Conservation (phyloP, 2,329 filamentous ascomycete species). For the Colletotrichum sp. region DNA sequence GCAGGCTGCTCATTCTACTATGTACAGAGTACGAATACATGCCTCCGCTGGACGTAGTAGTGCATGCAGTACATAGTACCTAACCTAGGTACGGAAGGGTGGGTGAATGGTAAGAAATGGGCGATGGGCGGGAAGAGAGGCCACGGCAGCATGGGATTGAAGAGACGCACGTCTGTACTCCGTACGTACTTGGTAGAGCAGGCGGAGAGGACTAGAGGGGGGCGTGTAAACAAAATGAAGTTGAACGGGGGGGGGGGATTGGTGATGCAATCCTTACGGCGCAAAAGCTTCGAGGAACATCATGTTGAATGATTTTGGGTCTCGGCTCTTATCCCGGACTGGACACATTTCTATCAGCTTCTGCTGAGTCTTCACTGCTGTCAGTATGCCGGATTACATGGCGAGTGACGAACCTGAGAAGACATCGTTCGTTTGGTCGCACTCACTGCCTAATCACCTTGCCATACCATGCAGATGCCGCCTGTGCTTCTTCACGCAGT, state of each 20-base stretch:
- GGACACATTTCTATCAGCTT: too few species aligned
- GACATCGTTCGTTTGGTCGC: too few species aligned
- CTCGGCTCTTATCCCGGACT: neutral
- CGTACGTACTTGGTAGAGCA: too few species aligned
- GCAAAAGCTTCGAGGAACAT: neutral
- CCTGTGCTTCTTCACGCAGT: neutral
- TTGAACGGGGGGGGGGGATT: neutral
- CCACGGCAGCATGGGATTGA: too few species aligned
- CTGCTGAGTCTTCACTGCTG: too few species aligned
- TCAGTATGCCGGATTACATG: too few species aligned
- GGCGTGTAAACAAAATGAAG: neutral
- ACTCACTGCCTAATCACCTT: too few species aligned
- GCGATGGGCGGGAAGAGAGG: neutral
- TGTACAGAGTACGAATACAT: too few species aligned
- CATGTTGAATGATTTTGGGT: neutral
- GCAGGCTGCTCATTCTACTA: neutral
- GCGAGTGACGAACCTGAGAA: too few species aligned
- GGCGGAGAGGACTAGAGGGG: neutral
- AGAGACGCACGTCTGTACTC: too few species aligned
- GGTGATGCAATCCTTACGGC: neutral
- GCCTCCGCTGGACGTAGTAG: too few species aligned
- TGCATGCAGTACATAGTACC: too few species aligned
- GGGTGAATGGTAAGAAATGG: neutral
- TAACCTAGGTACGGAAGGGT: neutral
- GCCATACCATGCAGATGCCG: neutral